Evolutionary conservation across 2,329 filamentous ascomycete genomes (phyloP), one percentile per base, ranked within the genome.

Genomic region (Pezicula rhizophila): DNA sequence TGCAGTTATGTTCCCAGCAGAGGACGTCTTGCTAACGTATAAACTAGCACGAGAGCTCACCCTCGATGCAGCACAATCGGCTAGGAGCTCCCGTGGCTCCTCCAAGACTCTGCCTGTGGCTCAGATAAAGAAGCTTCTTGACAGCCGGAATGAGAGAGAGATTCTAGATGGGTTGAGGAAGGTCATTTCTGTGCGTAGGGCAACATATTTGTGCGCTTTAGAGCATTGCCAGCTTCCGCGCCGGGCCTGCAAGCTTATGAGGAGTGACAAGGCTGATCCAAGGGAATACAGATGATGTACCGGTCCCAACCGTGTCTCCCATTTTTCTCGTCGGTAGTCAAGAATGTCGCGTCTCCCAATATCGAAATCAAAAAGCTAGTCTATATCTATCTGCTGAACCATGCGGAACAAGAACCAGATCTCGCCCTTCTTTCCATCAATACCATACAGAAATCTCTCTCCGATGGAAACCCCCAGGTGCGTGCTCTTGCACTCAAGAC

Each of bases 291-390:
- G 89, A 92, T 97, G 86, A 95, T 96, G 82, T 97, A 96, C 71
- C 83, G 84, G 58, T 83, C 87, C 60, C 88, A 95, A 66, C 85
- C 89, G 58, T 96, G 90, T 50, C 77, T 95, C 2, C 84, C 88
- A 18, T 95, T 92, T 76, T 99, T 99, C 75, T 95, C 92, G n/a
- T 87, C 90, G 20, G 87, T 99, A 48, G 89, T 99, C 67, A 99
- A 99, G 73, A 99, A 97, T 60, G 89, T 96, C 51, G 92, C 92
- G 25, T 96, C 89, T 34, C 87, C 91, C 12, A 96, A 90, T 61
- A 78, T 96, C 60, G 90, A 95, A 63, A 91, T 97, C 68, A 95
- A 96, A 71, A 97, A 97, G 69, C 82, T 99, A 48, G 93, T 99
- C 54, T 99, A 99, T 74, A 95, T 96, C 66, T 99, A 96, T 70